Evolutionary conservation across 2,329 filamentous ascomycete genomes (phyloP).

Genomic region (Trichoderma cornu-damae): DNA sequence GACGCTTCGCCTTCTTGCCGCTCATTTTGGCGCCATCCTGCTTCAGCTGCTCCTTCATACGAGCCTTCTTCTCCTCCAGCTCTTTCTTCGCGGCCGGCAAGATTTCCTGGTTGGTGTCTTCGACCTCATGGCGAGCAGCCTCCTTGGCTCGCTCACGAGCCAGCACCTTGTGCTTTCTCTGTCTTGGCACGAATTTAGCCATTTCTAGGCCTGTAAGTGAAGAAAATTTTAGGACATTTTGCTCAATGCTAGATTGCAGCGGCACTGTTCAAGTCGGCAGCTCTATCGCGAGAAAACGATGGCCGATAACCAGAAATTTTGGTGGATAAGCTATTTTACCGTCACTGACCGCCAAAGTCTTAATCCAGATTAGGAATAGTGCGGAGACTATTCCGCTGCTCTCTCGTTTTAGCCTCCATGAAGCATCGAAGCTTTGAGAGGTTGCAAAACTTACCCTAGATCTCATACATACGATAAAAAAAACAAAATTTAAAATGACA

Average conservation of each 20-base stretch:
- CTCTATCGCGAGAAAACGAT: background rate
- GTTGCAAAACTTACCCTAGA: slow-evolving; percentile 12
- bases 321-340: slow-evolving; percentile 34
- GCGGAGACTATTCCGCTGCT: slow-evolving; percentile 26
- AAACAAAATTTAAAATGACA: slow-evolving; percentile 34
- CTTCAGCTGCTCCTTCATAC: slow-evolving; percentile 50
- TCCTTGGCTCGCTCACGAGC: slow-evolving; percentile 54
- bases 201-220: slow-evolving; percentile 30
- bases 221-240: slow-evolving; percentile 17
- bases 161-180: slow-evolving; percentile 64
- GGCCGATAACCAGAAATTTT: slow-evolving; percentile 32
- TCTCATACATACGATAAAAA: background rate
- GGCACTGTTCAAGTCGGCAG: slow-evolving; percentile 13
- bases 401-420: background rate
- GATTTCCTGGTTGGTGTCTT: slow-evolving; percentile 36
- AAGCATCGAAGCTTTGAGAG: too few relatives aligned
- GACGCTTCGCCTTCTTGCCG: slow-evolving; percentile 60
- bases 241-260: slow-evolving; percentile 19
- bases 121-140: slow-evolving; percentile 37
- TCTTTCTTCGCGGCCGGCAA: slow-evolving; percentile 43
- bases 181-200: slow-evolving; percentile 57
- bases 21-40: slow-evolving; percentile 51
- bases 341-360: slow-evolving; percentile 32
- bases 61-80: slow-evolving; percentile 50
- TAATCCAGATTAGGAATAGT: slow-evolving; percentile 31